Base-by-base conservation (phyloP, 768 basidiomycete genomes). In the Suillus placidus region DNA sequence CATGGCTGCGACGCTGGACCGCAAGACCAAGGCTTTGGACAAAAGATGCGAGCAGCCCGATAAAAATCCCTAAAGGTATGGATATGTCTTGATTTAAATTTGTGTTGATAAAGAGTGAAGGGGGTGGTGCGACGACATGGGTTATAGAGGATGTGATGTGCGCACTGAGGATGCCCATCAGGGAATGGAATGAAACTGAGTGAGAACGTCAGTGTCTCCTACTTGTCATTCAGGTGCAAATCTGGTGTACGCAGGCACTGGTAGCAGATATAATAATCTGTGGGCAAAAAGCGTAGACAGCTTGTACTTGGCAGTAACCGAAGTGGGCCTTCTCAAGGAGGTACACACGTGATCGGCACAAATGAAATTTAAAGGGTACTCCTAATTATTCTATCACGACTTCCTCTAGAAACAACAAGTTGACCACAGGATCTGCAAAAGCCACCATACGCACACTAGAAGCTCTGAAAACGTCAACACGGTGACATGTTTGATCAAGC, bases 1-100 rank as follows among this genome's bases (percentile, higher is more conserved):
- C 85, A 83, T 98, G 95, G 70, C 92, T 94, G 81, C 96, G 95
- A 66, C 95, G 88, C 75, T 97, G 95, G 63, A 98, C 88, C 32
- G 95, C 96, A 49, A 98, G 84, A 23, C 95, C 95, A 12, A 95
- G 81, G 26, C 91, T 93, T 77, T 97, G 95, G n/a, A 96, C 82
- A 73, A 92, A 93, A 6, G 91, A 93, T 18, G 94, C 92, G 14
- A 94, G 74, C 47, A 97, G 85, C 32, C 94, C 94, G 62, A 89
- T 80, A 56, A 73, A 73, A 65, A 82, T 82, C 23, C 81, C 81
- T 14, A 78, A 71, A n/a, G 78, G 78, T 60, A 82, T 79, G 60
- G 80, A 79, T 68, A 82, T 80, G 65, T 68, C 60, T 51, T 71
- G 62, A 60, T 75, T 64, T 47, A 49, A 18, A 47, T 43, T 60